A percentile compares a stretch with the other conserved stretches of the same genome.
Evolutionary conservation across 176 grass and related monocot species (phyloP).

Genomic region (Canna indica): DNA sequence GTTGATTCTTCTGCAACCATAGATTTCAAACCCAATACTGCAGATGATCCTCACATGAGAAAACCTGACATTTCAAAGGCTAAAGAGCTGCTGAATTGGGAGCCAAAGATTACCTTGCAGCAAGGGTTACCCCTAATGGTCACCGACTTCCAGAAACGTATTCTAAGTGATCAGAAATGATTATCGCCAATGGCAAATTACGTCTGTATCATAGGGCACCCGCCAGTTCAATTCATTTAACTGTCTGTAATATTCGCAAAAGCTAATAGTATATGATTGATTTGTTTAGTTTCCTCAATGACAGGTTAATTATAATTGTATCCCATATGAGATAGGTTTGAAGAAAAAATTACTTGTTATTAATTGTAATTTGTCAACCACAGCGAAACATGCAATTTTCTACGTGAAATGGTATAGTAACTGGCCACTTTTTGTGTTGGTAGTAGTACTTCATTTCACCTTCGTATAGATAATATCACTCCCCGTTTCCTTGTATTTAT

Average conservation of each 20-base stretch:
- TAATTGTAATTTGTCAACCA: neutral
- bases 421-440: too few relatives aligned
- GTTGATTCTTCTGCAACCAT: slow-evolving; percentile 70
- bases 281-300: neutral
- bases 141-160: slow-evolving; percentile 76
- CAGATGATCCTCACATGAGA: slow-evolving; percentile 97
- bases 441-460: too few relatives aligned
- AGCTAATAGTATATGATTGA: neutral
- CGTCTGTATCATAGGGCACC: neutral
- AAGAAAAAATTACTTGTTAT: neutral
- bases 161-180: slow-evolving; percentile 59
- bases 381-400: too few relatives aligned
- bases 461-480: too few relatives aligned
- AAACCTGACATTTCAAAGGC: slow-evolving; percentile 94
- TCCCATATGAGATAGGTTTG: neutral
- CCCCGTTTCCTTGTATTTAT: too few relatives aligned
- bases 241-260: neutral
- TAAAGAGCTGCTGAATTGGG: slow-evolving; percentile 79
- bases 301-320: neutral
- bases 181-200: too few relatives aligned
- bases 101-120: slow-evolving; percentile 71
- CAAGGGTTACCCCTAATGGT: slow-evolving; percentile 82
- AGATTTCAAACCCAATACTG: slow-evolving; percentile 80
- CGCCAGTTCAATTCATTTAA: neutral
- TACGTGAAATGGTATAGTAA: too few relatives aligned